Conservation (phyloP, 495 filamentous ascomycete genomes). For the Tuber calosporum region DNA sequence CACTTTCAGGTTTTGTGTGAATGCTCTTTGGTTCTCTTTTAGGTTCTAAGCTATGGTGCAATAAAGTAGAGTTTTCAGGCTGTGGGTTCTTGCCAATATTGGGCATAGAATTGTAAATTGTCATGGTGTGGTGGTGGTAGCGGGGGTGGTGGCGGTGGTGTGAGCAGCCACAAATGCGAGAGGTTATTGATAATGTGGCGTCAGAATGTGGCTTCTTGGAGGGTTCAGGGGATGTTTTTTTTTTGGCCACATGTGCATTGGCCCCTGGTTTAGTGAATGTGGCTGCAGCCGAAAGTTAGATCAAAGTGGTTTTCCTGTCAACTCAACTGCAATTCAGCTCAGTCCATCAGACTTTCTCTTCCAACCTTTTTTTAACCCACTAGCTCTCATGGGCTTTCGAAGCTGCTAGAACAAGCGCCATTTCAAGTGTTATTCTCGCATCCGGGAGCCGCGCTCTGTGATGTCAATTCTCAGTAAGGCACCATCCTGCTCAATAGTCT, state of each 20-base stretch:
- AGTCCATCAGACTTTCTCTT: neutral
- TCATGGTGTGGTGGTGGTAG: neutral
- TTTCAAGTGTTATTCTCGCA: neutral
- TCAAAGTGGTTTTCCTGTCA: neutral
- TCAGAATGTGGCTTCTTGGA: neutral
- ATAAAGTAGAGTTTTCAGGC: neutral
- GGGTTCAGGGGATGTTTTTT: neutral
- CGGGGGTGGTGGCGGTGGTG: too few species aligned
- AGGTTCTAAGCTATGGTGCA: neutral
- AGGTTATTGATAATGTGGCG: neutral
- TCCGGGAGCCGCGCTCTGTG: neutral
- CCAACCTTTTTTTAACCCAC: neutral
- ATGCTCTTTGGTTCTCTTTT: neutral
- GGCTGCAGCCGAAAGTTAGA: neutral
- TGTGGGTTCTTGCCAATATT: neutral
- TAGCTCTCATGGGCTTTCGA: neutral
- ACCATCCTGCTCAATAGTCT: neutral
- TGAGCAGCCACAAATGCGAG: too few species aligned
- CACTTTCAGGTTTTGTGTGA: neutral
- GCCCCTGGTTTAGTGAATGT: neutral
- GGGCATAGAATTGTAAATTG: neutral
- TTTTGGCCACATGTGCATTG: neutral
- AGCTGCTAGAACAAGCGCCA: neutral
- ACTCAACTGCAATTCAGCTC: neutral
- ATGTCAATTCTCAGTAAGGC: constrained; percentile 5